Evolutionary conservation across 257 asterid genomes (phyloP).

Genomic region (Euphrasia confusa): DNA sequence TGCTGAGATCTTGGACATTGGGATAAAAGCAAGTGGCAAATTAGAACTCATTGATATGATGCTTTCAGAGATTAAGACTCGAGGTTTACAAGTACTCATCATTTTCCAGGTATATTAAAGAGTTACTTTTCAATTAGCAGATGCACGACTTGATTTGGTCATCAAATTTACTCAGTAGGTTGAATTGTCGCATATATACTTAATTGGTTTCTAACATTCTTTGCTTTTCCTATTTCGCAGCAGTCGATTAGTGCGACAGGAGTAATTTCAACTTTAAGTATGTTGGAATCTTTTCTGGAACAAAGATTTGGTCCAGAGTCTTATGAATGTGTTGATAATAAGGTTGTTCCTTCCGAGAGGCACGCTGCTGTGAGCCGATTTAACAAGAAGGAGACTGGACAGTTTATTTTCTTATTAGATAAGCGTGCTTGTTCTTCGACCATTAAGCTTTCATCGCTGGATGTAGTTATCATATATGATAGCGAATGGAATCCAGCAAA

Average conservation of each 20-base stretch:
- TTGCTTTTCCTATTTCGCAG: slow-evolving; percentile 20
- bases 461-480: slow-evolving; percentile 55
- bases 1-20: slow-evolving; percentile 50
- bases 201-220: slow-evolving; percentile 18
- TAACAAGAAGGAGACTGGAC: slow-evolving; percentile 55
- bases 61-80: slow-evolving; percentile 55
- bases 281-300: slow-evolving; percentile 64
- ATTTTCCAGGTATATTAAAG: slow-evolving; percentile 65
- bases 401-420: slow-evolving; percentile 74
- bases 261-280: slow-evolving; percentile 43
- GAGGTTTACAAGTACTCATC: slow-evolving; percentile 53
- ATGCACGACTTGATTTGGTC: slow-evolving; percentile 1
- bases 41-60: slow-evolving; percentile 64
- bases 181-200: not conserved
- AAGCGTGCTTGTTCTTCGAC: slow-evolving; percentile 68
- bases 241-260: slow-evolving; percentile 51
- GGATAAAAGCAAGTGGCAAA: slow-evolving; percentile 83
- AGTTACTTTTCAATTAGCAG: slow-evolving; percentile 14
- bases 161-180: slow-evolving; percentile 15
- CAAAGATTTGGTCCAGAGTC: slow-evolving; percentile 58
- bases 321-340: slow-evolving; percentile 63
- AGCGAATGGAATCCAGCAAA: slow-evolving; percentile 77
- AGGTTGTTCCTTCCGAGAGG: slow-evolving; percentile 37
- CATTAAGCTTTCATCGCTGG: slow-evolving; percentile 55
- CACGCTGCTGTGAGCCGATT: slow-evolving; percentile 72